Percentiles rank a stretch among this genome's conserved stretches.
Conservation (phyloP, 108 stramenopile genomes). For the Conticribra guillardii region DNA sequence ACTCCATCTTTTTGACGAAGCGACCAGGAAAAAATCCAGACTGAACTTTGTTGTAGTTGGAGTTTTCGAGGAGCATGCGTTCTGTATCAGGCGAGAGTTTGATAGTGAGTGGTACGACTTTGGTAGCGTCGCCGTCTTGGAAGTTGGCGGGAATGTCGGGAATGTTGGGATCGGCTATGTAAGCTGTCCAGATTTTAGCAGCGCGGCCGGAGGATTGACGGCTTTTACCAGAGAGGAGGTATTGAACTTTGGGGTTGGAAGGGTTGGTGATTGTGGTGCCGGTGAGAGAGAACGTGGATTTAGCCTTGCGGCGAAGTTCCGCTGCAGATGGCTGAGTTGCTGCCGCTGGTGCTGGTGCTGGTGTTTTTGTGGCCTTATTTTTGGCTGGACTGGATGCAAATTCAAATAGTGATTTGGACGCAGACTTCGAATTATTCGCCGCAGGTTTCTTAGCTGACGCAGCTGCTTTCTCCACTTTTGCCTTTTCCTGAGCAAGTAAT, state of each 20-base stretch:
- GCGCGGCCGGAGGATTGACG: slow-evolving; percentile 46
- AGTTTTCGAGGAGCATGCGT: slow-evolving; percentile 44
- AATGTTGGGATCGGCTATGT: slow-evolving; percentile 25
- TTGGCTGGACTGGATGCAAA: not conserved
- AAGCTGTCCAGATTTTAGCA: slow-evolving; percentile 50
- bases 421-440: slow-evolving; percentile 13
- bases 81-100: slow-evolving; percentile 48
- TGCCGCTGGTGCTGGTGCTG: slow-evolving; percentile 6
- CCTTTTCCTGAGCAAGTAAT: slow-evolving; percentile 9
- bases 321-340: slow-evolving; percentile 18
- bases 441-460: not conserved
- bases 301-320: slow-evolving; percentile 33
- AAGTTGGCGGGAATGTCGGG: slow-evolving; percentile 40
- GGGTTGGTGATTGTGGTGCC: slow-evolving; percentile 29
- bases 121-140: slow-evolving; percentile 33
- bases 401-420: slow-evolving; percentile 7
- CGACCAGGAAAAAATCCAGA: slow-evolving; percentile 41
- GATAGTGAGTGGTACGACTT: slow-evolving; percentile 38
- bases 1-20: slow-evolving; percentile 57
- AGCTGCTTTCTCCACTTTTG: slow-evolving; percentile 15
- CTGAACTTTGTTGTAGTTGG: slow-evolving; percentile 57
- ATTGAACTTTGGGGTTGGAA: slow-evolving; percentile 26
- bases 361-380: slow-evolving; percentile 4
- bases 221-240: slow-evolving; percentile 51
- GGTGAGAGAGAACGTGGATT: slow-evolving; percentile 40